Evolutionary conservation across 2,329 filamentous ascomycete species (phyloP), one percentile per base, ranked within the genome.

Genomic region (Fusarium brevicatenulatum): DNA sequence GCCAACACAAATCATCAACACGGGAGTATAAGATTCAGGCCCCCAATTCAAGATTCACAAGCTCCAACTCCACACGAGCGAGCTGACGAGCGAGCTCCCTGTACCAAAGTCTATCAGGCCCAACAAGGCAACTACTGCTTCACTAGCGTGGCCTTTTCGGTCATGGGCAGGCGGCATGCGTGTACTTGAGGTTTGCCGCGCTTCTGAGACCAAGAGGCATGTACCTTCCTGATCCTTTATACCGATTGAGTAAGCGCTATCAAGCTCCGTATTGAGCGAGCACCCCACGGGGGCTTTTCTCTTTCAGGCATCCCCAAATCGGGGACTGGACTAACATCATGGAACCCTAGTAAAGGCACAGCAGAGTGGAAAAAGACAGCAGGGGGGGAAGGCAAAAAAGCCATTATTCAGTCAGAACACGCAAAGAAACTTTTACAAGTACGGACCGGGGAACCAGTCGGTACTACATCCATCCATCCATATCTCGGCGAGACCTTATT

Each of bases 31-130:
- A 66, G 42, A 49, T 47, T 63, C 25, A 65, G n/a, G 47, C 63
- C 64, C 60, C 44, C 64, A 44, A 40, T 66, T 66, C 30, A 43
- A 40, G 23, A 47, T 43, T 59, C 23, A 28, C 52, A 52, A 52
- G 46, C 36, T 52, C 54, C 50, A 62, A 49, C 63, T 49, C n/a
- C 39, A 44, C 52, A 40, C 18, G 55, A 58, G 44, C n/a, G 55
- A 60, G 49, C 50, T 53, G 44, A 40, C 18, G 55, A 58, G 44
- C n/a, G 55, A 60, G 49, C 50, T 53, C 61, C 69, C 46, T 57
- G 74, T 76, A 75, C 74, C 46, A 76, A 76, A 76, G 64, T 76
- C 67, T 75, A 74, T 76, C 62, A 61, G 34, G 52, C 63, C 57
- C 57, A 49, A 67, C 61, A 66, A 55, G 65, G 52, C 46, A 46